Base-by-base conservation (phyloP, 2,329 filamentous ascomycete species). In the Dactylonectria estremocensis region DNA sequence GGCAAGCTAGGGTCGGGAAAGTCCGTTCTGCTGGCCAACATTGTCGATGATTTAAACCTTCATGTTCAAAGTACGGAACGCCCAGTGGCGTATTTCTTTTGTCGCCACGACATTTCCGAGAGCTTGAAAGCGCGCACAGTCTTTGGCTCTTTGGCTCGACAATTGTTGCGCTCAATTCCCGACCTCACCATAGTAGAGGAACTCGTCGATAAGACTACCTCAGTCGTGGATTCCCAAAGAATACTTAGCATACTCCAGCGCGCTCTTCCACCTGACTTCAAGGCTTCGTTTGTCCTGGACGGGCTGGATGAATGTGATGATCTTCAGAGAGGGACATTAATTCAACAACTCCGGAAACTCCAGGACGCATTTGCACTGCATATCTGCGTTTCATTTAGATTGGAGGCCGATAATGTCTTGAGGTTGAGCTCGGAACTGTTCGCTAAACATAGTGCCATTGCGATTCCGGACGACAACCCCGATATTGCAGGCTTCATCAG, bases 21-120 rank as follows among this genome's bases (percentile, higher is more conserved):
- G n/a, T n/a, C n/a, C n/a, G n/a, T n/a, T n/a, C n/a, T n/a, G n/a
- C 53, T 85, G 4, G 83, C 84, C 2, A 86, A 84, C 59, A 78
- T 86, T 0, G 76, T 85, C 0, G 79, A 82, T 55, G 79, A 83
- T 48, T 50, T 83, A 2, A 74, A 77, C 45, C 68, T 81, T 0
- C 9, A 70, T 2, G 5, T 6, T 0, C 4, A 48, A 0, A 3
- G 18, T 0, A n/a, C n/a, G 0, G 53, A 50, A 1, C 5, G 37
- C 0, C 45, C 64, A 5, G 71, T 80, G 3, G 74, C 74, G 0
- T 81, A 79, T 54, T 82, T 82, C 64, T 82, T 83, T 55, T 80
- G 77, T 18, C 71, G 75, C 0, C 63, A 80, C 20, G 77, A 82
- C 13, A 71, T 75, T 1, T 33, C 64, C 2, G 76, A 80, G 2